A percentile compares a stretch with the other conserved stretches of the same genome.
Conservation (phyloP, 2,329 filamentous ascomycete species). For the Metarhizium guizhouense region DNA sequence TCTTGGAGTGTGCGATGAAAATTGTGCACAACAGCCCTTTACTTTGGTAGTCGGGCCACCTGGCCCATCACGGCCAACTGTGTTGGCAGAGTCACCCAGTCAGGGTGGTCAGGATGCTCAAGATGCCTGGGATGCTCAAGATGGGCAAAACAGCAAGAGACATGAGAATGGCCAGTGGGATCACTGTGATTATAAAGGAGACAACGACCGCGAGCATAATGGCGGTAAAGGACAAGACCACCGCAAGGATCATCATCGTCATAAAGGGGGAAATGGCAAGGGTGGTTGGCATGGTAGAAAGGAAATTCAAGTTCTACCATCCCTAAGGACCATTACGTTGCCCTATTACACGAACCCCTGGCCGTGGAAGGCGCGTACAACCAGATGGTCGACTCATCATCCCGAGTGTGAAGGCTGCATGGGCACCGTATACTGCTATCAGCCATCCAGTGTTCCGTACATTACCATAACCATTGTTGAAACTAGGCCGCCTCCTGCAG, state of each 20-base stretch:
- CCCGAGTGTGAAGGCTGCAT: constrained; percentile 1
- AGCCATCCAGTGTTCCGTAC: neutral
- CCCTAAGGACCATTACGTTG: constrained; percentile 1
- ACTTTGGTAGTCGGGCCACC: neutral
- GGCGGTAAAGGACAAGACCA: too few relatives aligned
- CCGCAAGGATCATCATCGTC: too few relatives aligned
- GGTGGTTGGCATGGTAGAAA: too few relatives aligned
- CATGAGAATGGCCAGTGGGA: too few relatives aligned
- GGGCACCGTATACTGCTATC: neutral
- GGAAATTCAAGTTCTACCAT: neutral
- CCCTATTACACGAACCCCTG: constrained; percentile 1
- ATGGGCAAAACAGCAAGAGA: too few relatives aligned
- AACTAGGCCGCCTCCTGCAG: neutral
- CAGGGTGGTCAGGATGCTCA: neutral
- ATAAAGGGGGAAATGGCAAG: too few relatives aligned
- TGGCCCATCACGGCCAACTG: neutral
- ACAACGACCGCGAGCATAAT: too few relatives aligned
- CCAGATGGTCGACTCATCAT: neutral
- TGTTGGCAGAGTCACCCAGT: neutral
- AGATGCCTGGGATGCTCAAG: too few relatives aligned
- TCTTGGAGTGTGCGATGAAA: neutral
- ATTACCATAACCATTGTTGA: neutral
- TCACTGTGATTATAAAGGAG: too few relatives aligned
- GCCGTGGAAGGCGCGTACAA: constrained; percentile 1
- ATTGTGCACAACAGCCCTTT: neutral